Base-by-base conservation (phyloP, 2,329 filamentous ascomycete genomes). In the Knufia petricola region DNA sequence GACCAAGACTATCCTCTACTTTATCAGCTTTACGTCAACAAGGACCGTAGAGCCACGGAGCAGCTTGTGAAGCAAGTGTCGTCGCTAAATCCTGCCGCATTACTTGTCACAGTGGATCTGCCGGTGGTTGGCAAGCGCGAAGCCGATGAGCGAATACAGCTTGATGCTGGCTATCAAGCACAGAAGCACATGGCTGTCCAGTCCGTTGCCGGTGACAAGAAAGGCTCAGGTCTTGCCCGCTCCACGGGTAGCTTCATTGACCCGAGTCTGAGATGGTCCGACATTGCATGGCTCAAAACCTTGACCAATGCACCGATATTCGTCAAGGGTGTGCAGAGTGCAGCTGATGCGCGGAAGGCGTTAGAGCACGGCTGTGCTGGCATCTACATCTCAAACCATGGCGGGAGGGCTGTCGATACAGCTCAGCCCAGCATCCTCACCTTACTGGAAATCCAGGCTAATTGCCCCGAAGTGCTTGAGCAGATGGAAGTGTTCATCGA, bases 21-120 rank as follows among this genome's bases (percentile, higher is more conserved):
- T 46, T 79, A 80, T 58, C 78, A 82, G 59, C 67, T 83, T 4
- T 83, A 82, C 56, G 75, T 81, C 44, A 73, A 81, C 61, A 75
- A 74, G 55, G 67, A 79, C 52, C 67, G 76, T 0, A 48, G 59
- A 7, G 74, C 76, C 50, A 75, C 75, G 13, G 72, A 73, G 52
- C 63, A 64, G 1, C 61, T 81, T 1, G 60, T 82, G 1, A 61
- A 58, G 9, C 61, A 70, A 17, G 74, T 76, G 1, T 65, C 67
- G 3, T 60, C 63, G 28, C 60, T 69, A 1, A 74, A 75, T 1
- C 68, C 75, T 10, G 69, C 71, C 49, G 69, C 66, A 3, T 68
- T 72, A 44, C 66, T 77, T 46, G 69, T 78, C 19, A 79, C 76
- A 0, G 75, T 77, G 3, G 76, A 79, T 48, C 71, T 75, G 0